A percentile compares a stretch with the other conserved stretches of the same genome.
Conservation (phyloP, 2,329 filamentous ascomycete species). For the Fusarium xylarioides region DNA sequence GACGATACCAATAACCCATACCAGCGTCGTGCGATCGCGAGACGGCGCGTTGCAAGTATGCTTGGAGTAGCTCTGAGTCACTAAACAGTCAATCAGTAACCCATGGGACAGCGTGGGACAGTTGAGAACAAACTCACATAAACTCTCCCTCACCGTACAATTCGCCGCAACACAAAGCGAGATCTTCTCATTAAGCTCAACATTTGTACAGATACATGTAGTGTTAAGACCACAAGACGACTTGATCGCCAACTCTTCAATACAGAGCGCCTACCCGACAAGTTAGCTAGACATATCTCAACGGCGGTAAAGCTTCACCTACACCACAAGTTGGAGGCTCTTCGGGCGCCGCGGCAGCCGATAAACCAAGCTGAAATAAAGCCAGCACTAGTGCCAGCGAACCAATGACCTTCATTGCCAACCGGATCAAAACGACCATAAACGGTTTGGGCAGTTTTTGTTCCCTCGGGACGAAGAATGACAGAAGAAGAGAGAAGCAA, state of each 20-base stretch:
- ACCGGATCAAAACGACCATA: not conserved
- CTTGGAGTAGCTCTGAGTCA: conserved; percentile 13
- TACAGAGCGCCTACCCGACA: not conserved
- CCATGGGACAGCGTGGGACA: rapidly evolving
- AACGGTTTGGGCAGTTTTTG: not conserved
- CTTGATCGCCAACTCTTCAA: conserved; percentile 1
- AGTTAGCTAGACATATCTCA: not conserved
- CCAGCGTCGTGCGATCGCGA: conserved; percentile 12
- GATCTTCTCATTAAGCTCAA: conserved; percentile 14
- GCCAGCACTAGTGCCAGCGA: conserved; percentile 2
- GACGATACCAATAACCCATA: not conserved
- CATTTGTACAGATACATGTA: conserved; percentile 19
- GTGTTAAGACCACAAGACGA: conserved; percentile 11
- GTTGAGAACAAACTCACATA: not conserved
- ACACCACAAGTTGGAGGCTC: conserved; percentile 27
- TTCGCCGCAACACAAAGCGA: not conserved
- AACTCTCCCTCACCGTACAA: conserved; percentile 4
- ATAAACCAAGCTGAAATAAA: conserved; percentile 17
- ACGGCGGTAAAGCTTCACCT: not conserved
- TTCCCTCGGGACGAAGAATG: not conserved
- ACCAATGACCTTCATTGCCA: conserved; percentile 24
- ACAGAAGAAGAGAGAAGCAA: not conserved
- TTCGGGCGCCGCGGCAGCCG: conserved; percentile 14
- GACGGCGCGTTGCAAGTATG: conserved; percentile 6
- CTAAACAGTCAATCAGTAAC: not conserved